Evolutionary conservation across 352 stramenopile species (phyloP).

Genomic region (Phytophthora quininea): DNA sequence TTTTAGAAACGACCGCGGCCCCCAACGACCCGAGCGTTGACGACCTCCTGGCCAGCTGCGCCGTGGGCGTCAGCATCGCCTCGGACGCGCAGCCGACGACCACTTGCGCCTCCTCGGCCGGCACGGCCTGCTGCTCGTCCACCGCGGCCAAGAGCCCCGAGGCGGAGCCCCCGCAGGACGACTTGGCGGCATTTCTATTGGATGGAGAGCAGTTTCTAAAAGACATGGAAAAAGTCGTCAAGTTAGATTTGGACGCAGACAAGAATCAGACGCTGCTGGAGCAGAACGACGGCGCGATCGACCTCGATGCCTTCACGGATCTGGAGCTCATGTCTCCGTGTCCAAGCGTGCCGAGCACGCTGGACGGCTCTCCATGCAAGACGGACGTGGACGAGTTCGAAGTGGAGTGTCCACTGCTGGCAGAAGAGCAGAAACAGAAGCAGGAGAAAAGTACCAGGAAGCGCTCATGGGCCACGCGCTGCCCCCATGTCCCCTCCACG

Average conservation of each 20-base stretch:
- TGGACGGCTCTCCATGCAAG: conserved; percentile 28
- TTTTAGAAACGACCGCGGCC: conserved; percentile 19
- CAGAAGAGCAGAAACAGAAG: conserved; percentile 12
- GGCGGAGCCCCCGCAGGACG: conserved; percentile 31
- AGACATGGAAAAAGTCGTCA: conserved; percentile 59
- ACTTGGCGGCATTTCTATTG: conserved; percentile 55
- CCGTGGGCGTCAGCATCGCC: conserved; percentile 36
- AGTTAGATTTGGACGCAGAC: conserved; percentile 18
- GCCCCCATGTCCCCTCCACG: conserved; percentile 31
- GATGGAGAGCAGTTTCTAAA: conserved; percentile 63
- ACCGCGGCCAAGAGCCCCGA: conserved; percentile 20
- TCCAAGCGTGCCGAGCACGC: conserved; percentile 27
- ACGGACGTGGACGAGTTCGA: conserved; percentile 44
- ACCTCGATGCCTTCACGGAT: conserved; percentile 45
- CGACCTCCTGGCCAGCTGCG: conserved; percentile 38
- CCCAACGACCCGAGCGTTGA: conserved; percentile 28
- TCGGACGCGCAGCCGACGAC: conserved; percentile 1
- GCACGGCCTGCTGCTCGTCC: conserved; percentile 19
- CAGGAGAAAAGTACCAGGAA: neutral
- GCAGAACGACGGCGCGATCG: conserved; percentile 27
- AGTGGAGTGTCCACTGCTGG: conserved; percentile 19
- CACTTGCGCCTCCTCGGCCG: conserved; percentile 1
- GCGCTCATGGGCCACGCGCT: conserved; percentile 7
- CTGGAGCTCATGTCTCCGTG: conserved; percentile 54
- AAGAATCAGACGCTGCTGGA: conserved; percentile 8